Evolutionary conservation across 306 rosid species (phyloP).

Genomic region (Prunus armeniaca): DNA sequence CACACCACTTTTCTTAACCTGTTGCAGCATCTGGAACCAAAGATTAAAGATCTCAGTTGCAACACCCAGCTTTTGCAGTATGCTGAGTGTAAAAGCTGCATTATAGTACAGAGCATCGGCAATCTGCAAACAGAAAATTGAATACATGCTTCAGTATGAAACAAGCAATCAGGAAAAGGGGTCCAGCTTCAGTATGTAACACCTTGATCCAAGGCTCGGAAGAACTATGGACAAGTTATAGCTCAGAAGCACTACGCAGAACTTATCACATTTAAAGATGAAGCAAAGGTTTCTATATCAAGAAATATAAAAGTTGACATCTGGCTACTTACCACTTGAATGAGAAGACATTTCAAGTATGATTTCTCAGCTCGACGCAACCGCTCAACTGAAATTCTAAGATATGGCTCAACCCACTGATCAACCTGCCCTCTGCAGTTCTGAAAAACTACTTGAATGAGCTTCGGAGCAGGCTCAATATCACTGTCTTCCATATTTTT

Average conservation of each 20-base stretch:
- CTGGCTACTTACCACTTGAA: slow-evolving; percentile 74
- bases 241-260: not conserved
- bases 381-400: slow-evolving; percentile 73
- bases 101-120: slow-evolving; percentile 94
- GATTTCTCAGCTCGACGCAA: slow-evolving; percentile 69
- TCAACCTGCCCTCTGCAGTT: slow-evolving; percentile 93
- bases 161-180: not conserved
- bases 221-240: not conserved
- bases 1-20: slow-evolving; percentile 74
- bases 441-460: slow-evolving; percentile 90
- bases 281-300: not conserved
- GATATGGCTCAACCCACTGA: slow-evolving; percentile 94
- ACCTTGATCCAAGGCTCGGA: not conserved
- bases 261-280: not conserved
- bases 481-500: slow-evolving; percentile 86
- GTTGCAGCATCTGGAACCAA: slow-evolving; percentile 90
- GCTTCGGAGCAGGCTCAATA: slow-evolving; percentile 95
- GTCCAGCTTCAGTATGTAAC: too few species aligned
- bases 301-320: not conserved
- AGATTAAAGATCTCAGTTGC: slow-evolving; percentile 81
- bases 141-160: slow-evolving; percentile 12
- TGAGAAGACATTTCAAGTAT: slow-evolving; percentile 78
- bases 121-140: slow-evolving; percentile 43
- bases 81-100: slow-evolving; percentile 64
- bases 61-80: slow-evolving; percentile 75